Conservation (phyloP, 805 yeast genomes). For the Pichia exigua region DNA sequence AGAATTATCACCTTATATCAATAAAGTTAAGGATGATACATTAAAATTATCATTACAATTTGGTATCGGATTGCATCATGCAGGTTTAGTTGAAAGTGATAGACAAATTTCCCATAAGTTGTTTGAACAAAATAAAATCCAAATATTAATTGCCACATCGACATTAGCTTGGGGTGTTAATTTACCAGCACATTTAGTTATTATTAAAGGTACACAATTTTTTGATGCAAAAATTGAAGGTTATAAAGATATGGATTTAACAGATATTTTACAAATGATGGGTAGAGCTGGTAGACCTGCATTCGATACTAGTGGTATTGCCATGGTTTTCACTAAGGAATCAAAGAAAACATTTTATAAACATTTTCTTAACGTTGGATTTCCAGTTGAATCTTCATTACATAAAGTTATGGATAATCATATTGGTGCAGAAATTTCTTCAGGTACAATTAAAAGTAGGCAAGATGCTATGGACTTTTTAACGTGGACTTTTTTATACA, state of each 20-base stretch:
- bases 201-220: conserved; percentile 69
- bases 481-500: conserved; percentile 67
- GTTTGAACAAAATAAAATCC: conserved; percentile 62
- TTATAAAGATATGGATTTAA: conserved; percentile 73
- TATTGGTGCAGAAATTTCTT: conserved; percentile 71
- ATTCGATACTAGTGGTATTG: conserved; percentile 69
- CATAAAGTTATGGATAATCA: conserved; percentile 75
- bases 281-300: conserved; percentile 84
- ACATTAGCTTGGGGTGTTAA: conserved; percentile 86
- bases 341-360: conserved; percentile 69
- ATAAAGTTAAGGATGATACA: conserved; percentile 73
- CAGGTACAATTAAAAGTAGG: conserved; percentile 55
- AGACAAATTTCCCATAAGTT: conserved; percentile 62
- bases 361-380: conserved; percentile 69
- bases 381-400: conserved; percentile 74
- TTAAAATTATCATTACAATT: conserved; percentile 64
- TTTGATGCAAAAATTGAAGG: conserved; percentile 58
- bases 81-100: conserved; percentile 70
- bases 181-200: conserved; percentile 71
- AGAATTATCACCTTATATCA: conserved; percentile 45
- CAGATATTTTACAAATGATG: conserved; percentile 79
- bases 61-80: conserved; percentile 79
- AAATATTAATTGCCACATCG: conserved; percentile 70
- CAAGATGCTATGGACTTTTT: conserved; percentile 70
- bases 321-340: conserved; percentile 69